These are phyloP conservation scores for Trypanosoma theileri DNA, from an alignment of 208 protist species.

Conservation along the genomic window DNA sequence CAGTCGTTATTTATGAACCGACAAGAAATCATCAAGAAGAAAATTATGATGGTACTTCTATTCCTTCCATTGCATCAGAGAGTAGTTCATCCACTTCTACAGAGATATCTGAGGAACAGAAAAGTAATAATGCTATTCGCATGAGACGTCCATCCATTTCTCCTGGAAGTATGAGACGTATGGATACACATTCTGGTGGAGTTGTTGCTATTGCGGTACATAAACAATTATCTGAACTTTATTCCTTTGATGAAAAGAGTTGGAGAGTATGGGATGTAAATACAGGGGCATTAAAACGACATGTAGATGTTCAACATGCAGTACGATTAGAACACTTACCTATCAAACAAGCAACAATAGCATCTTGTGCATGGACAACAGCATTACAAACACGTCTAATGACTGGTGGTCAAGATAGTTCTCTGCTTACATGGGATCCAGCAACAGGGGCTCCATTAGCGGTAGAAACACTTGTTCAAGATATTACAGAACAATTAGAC, in stretches of 20 bases:
- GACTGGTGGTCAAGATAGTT: constrained; percentile 59
- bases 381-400: constrained; percentile 49
- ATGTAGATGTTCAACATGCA: constrained; percentile 38
- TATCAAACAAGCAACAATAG: constrained; percentile 39
- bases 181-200: constrained; percentile 39
- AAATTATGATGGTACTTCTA: background rate
- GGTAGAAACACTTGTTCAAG: constrained; percentile 39
- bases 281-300: constrained; percentile 41
- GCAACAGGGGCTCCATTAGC: constrained; percentile 44
- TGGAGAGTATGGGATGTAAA: constrained; percentile 66
- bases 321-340: constrained; percentile 50
- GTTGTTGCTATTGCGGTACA: constrained; percentile 46
- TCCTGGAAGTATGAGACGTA: background rate
- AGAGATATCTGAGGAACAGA: background rate
- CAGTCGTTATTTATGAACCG: constrained; percentile 66
- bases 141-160: background rate
- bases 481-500: constrained; percentile 27
- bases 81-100: background rate
- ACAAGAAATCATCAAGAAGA: constrained; percentile 11
- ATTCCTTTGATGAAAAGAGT: constrained; percentile 66
- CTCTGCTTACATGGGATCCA: constrained; percentile 66
- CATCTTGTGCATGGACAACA: constrained; percentile 67
- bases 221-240: constrained; percentile 34
- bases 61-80: background rate
- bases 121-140: background rate